Conservation (phyloP, 2,329 filamentous ascomycete genomes). For the Microsporum audouinii region DNA sequence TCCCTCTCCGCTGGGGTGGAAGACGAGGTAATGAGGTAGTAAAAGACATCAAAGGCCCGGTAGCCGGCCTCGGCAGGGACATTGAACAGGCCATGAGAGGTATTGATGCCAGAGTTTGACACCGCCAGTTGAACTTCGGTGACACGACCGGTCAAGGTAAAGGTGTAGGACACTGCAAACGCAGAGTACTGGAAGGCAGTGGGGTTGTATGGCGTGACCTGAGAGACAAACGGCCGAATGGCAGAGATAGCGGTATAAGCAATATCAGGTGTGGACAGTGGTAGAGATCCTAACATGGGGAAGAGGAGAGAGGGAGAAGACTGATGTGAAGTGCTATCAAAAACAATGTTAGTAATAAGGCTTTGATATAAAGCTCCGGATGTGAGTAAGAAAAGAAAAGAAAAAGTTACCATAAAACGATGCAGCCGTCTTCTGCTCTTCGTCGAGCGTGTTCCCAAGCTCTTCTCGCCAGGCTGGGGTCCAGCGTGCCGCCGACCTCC, state of each 20-base stretch:
- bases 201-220: conserved; percentile 82
- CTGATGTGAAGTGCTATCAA: conserved; percentile 65
- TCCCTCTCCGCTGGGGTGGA: conserved; percentile 82
- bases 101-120: conserved; percentile 81
- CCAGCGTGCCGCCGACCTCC: conserved; percentile 63
- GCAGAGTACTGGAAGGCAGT: conserved; percentile 68
- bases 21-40: conserved; percentile 86
- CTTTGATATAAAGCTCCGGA: too few relatives aligned
- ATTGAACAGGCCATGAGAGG: conserved; percentile 63
- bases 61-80: conserved; percentile 70
- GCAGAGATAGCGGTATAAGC: conserved; percentile 71
- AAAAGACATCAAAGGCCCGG: conserved; percentile 94
- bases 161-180: conserved; percentile 66
- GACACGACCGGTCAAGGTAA: conserved; percentile 69
- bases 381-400: not conserved
- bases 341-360: conserved; percentile 13
- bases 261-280: conserved; percentile 62
- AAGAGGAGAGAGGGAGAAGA: conserved; percentile 74
- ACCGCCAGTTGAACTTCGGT: conserved; percentile 64
- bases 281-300: conserved; percentile 71
- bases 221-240: conserved; percentile 73
- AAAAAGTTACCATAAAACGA: conserved; percentile 65
- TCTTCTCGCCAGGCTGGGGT: conserved; percentile 62
- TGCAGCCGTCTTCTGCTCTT: conserved; percentile 88
- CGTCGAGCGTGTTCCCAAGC: conserved; percentile 95